These are phyloP conservation scores for Ceratorhiza oryzae-sativae DNA, from an alignment of 1,284 basidiomycete genomes.

Conservation along the genomic window DNA sequence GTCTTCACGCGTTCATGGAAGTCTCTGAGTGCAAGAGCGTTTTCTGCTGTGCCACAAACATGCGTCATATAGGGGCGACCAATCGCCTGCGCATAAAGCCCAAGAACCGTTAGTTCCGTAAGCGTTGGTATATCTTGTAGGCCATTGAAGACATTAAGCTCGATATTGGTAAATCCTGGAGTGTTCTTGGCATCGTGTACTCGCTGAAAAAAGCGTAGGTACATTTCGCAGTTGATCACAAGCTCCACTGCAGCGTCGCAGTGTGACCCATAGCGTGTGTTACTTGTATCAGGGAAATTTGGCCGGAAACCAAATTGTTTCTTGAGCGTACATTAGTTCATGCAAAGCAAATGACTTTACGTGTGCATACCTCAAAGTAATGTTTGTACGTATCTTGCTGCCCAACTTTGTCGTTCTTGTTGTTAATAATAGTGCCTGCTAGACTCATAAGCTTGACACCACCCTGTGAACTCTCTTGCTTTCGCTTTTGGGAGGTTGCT, in stretches of 20 bases:
- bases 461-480: conserved; percentile 42
- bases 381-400: conserved; percentile 45
- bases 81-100: conserved; percentile 49
- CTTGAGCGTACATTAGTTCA: neutral
- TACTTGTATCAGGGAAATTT: conserved; percentile 34
- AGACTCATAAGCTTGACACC: conserved; percentile 49
- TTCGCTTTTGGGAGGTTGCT: conserved; percentile 42
- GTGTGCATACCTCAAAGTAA: conserved; percentile 43
- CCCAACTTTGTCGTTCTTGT: conserved; percentile 52
- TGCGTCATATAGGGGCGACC: conserved; percentile 49
- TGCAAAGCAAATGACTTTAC: neutral
- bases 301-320: neutral
- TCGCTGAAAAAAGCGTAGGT: neutral
- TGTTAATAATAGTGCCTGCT: conserved; percentile 48
- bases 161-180: conserved; percentile 45
- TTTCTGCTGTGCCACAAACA: conserved; percentile 44
- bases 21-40: conserved; percentile 43
- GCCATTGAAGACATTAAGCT: conserved; percentile 49
- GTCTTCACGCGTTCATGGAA: conserved; percentile 31
- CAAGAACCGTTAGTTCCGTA: conserved; percentile 51
- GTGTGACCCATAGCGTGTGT: conserved; percentile 31
- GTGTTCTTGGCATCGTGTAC: conserved; percentile 45
- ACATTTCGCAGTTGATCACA: neutral
- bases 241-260: conserved; percentile 32
- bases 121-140: conserved; percentile 50